Conservation (phyloP, 1,284 basidiomycete genomes). For the Ceratobasidium sp. region DNA sequence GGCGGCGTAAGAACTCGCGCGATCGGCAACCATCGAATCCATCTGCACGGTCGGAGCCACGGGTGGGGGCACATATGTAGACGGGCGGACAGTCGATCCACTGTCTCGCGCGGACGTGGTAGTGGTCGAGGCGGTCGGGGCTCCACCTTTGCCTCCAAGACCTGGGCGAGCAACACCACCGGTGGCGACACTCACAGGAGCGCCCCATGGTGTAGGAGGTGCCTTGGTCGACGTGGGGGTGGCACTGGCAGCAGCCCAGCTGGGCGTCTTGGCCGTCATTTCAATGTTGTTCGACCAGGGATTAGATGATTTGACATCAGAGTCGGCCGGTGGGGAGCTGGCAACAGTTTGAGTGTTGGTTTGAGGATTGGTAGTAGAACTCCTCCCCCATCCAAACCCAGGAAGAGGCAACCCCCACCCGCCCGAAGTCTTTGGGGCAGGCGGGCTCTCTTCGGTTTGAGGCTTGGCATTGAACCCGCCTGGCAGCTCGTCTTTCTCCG, state of each 20-base stretch:
- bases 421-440: slow-evolving; percentile 9
- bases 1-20: slow-evolving; percentile 16
- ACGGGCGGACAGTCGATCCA: not conserved
- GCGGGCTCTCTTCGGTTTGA: not conserved
- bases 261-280: not conserved
- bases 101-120: not conserved
- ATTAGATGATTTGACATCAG: slow-evolving; percentile 7
- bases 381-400: slow-evolving; percentile 26
- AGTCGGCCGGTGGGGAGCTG: not conserved
- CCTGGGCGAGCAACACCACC: slow-evolving; percentile 18
- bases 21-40: slow-evolving; percentile 42
- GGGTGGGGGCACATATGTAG: slow-evolving; percentile 11
- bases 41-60: slow-evolving; percentile 31
- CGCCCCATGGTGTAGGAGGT: slow-evolving; percentile 13
- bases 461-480: slow-evolving; percentile 21
- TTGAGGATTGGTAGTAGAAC: not conserved
- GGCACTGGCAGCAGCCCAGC: not conserved
- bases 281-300: slow-evolving; percentile 22
- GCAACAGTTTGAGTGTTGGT: not conserved
- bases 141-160: not conserved
- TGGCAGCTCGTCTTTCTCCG: slow-evolving; percentile 1
- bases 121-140: slow-evolving; percentile 8
- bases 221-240: slow-evolving; percentile 29
- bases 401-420: slow-evolving; percentile 7
- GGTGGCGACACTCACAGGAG: slow-evolving; percentile 16